Percentiles rank a stretch among this genome's conserved stretches.
Conservation (phyloP, 192 early-diverging fungal species). For the Gamsiella multidivaricata region DNA sequence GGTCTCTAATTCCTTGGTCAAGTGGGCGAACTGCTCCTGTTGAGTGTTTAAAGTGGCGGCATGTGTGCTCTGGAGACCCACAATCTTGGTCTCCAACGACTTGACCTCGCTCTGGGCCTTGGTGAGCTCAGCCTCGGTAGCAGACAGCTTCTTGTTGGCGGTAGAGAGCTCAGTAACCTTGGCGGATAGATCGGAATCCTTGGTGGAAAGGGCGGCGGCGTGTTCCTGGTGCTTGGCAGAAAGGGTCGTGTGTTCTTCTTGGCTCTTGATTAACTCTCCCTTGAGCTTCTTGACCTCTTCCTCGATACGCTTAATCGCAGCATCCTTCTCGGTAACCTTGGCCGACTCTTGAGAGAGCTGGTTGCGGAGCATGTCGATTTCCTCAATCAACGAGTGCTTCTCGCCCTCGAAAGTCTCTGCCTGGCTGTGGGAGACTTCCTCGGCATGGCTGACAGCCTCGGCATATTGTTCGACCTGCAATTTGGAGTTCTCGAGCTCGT, state of each 20-base stretch:
- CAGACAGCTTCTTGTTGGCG: conserved; percentile 8
- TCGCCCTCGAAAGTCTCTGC: conserved; percentile 40
- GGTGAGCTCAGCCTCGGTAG: conserved; percentile 10
- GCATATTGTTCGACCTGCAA: conserved; percentile 43
- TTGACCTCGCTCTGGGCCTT: conserved; percentile 14
- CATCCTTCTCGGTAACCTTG: conserved; percentile 23
- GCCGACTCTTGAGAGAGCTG: conserved; percentile 18
- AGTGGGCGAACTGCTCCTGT: conserved; percentile 38
- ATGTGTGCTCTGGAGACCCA: conserved; percentile 29
- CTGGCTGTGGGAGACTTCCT: conserved; percentile 36
- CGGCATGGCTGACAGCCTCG: conserved; percentile 33
- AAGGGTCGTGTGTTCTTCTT: conserved; percentile 25
- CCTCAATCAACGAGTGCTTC: conserved; percentile 46
- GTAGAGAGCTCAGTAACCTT: conserved; percentile 19
- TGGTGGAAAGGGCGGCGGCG: conserved; percentile 15
- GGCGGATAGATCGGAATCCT: conserved; percentile 25
- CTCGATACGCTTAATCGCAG: conserved; percentile 12
- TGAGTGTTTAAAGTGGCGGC: conserved; percentile 12
- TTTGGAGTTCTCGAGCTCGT: conserved; percentile 37
- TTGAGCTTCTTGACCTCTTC: conserved; percentile 27
- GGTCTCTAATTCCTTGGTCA: conserved; percentile 43
- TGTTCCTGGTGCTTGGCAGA: conserved; percentile 34
- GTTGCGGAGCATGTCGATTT: conserved; percentile 40
- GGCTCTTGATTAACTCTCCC: conserved; percentile 20
- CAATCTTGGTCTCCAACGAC: conserved; percentile 4